Conservation (phyloP, 1,284 basidiomycete species). For the Kalmanozyma brasiliensis region DNA sequence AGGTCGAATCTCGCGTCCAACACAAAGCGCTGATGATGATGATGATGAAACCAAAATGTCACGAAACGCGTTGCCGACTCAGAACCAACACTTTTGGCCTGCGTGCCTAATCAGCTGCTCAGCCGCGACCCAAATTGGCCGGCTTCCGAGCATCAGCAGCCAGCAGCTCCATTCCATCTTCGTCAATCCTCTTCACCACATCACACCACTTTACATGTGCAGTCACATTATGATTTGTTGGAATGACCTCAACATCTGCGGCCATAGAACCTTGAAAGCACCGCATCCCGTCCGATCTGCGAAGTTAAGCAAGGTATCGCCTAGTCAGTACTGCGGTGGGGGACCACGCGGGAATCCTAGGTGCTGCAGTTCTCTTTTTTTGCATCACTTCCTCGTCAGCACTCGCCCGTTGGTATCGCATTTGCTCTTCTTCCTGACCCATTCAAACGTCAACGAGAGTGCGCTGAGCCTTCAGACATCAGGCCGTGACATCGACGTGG, state of each 20-base stretch:
- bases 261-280: conserved; percentile 82
- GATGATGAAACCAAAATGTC: background rate
- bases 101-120: no score
- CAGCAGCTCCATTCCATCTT: no score
- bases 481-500: no score
- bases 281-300: conserved; percentile 83
- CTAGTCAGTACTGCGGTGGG: conserved; percentile 84
- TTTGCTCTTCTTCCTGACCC: no score
- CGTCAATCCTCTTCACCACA: no score
- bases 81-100: conserved; percentile 1
- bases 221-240: no score
- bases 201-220: no score
- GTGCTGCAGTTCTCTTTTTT: conserved; percentile 77
- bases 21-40: background rate
- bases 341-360: conserved; percentile 83
- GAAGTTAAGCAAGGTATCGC: conserved; percentile 81
- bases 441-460: no score
- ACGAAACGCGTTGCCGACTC: background rate
- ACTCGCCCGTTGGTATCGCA: no score
- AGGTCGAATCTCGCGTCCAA: background rate
- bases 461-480: no score
- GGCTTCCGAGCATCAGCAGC: no score
- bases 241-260: conserved; percentile 73
- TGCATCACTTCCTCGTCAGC: background rate
- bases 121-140: no score